Base-by-base conservation (phyloP, 768 basidiomycete species). In the Austroboletus eburneus region DNA sequence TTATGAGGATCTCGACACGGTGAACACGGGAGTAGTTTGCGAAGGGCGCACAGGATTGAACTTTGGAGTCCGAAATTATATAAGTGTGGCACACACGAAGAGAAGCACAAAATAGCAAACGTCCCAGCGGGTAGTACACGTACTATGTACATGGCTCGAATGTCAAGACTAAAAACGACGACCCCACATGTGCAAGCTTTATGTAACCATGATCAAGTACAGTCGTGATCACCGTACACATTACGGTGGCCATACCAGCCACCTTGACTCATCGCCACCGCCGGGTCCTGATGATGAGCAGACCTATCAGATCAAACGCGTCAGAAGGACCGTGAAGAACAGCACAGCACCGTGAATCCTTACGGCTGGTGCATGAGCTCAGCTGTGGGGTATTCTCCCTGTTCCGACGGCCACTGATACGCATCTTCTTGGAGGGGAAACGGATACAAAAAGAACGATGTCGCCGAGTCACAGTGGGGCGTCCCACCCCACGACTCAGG, bases 71-170 rank as follows among this genome's bases (percentile, higher is more conserved):
- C 51, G 51, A 57, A 48, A 54, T 60, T 39, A 54, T 39, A 42
- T 20, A 54, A 51, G 48, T 50, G 51, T 60, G 61, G 57, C 58
- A 42, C 25, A 61, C 58, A 61, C 56, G 55, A 54, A 18, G 25
- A 51, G 40, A 53, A 46, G 41, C 13, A 32, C 30, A 27, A 27
- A 10, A 27, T 27, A 27, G 5, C 10, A 10, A 27, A 27, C 10
- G 25, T 27, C 25, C 25, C 25, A 27, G 25, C 25, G n/a, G n/a
- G n/a, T 27, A 5, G 4, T 35, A 44, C 45, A 17, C 36, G 34
- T 40, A 45, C 25, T 22, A 10, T 10, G 24, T 40, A 32, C 30
- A 32, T 13, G 14, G 14, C 7, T 32, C 13, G 30, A 27, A 27
- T 10, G 12, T 13, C 30, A 32, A 32, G 9, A 32, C 30, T 32